Conservation (phyloP, 805 yeast species). For the Metschnikowia lochheadii region DNA sequence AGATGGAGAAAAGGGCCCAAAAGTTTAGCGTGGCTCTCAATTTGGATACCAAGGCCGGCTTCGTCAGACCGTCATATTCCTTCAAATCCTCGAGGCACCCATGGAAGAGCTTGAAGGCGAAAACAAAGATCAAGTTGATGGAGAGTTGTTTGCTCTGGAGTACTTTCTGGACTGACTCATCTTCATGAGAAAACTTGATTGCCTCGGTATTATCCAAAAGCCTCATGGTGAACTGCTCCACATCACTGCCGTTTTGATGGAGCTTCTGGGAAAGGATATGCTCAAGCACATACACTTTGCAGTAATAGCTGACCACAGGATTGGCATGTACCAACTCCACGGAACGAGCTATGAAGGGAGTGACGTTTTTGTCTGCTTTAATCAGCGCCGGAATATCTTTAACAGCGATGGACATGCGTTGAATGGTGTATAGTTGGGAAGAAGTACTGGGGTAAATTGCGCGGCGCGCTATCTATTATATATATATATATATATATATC, state of each 20-base stretch:
- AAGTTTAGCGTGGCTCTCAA: constrained; percentile 55
- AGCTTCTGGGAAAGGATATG: constrained; percentile 56
- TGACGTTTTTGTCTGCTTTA: constrained; percentile 35
- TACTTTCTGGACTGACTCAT: constrained; percentile 43
- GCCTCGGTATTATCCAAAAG: constrained; percentile 71
- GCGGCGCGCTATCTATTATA: neutral
- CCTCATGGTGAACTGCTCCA: constrained; percentile 54
- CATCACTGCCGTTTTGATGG: constrained; percentile 53
- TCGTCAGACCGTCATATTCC: constrained; percentile 34
- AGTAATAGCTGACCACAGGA: constrained; percentile 70
- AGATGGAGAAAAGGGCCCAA: constrained; percentile 43
- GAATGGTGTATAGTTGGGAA: neutral
- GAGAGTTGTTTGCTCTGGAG: constrained; percentile 55
- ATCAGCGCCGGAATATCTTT: constrained; percentile 11
- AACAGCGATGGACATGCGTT: neutral
- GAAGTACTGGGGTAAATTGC: neutral
- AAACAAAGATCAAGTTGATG: constrained; percentile 30
- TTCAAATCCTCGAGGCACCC: constrained; percentile 36
- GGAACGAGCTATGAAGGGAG: constrained; percentile 51
- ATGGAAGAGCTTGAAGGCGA: constrained; percentile 57
- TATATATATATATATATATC: too few relatives aligned
- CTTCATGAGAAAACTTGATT: constrained; percentile 41
- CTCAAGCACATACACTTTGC: constrained; percentile 67
- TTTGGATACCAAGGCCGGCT: constrained; percentile 45
- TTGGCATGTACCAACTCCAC: constrained; percentile 53